Evolutionary conservation across 768 basidiomycete species (phyloP), one percentile per base, ranked within the genome.

Genomic region (Naganishia onofrii): DNA sequence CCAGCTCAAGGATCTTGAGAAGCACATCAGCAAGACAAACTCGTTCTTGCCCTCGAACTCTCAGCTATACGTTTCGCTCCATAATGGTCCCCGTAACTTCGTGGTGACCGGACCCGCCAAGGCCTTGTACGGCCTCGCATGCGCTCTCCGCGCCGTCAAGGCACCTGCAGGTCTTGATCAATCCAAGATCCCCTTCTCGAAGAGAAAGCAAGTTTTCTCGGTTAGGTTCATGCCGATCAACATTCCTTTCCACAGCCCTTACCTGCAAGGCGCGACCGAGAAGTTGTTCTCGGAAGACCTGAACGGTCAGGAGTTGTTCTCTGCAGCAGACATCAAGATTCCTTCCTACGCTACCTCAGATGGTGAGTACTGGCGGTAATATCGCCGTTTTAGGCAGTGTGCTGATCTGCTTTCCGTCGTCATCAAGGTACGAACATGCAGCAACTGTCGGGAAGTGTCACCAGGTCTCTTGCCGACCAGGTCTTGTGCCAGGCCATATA

Each of bases 211-310:
- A 7, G 90, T 92, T 6, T 98, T 99, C 82, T 89, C 87, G 52
- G 87, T 90, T 57, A 89, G 96, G 54, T 99, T 98, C 85, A 83
- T 99, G 76, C 89, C 92, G n/a, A 90, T 99, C 77, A 90, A 88
- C 66, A 95, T 93, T 1, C 96, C 96, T 0, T 99, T 93, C 83
- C 96, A 99, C 84, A 94, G 93, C 81, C 83, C 84, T 23, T 95
- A 97, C 81, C 84, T 99, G 67, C 78, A 78, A 21, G 88, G 86
- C 32, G 89, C 88, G 0, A 87, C 92, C 2, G 86, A 92, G 72
- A 90, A 88, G 80, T 82, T 96, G 56, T 81, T 90, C 46, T 80
- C 85, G n/a, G 86, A 89, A 69, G 92, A 94, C 82, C 81, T 94
- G 42, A 84, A 82, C 13, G 88, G 86, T 2, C 86, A 92, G 76